phyloP scores from a whole-genome alignment of 768 basidiomycete genomes.

The Psilocybe tampanensis region DNA sequence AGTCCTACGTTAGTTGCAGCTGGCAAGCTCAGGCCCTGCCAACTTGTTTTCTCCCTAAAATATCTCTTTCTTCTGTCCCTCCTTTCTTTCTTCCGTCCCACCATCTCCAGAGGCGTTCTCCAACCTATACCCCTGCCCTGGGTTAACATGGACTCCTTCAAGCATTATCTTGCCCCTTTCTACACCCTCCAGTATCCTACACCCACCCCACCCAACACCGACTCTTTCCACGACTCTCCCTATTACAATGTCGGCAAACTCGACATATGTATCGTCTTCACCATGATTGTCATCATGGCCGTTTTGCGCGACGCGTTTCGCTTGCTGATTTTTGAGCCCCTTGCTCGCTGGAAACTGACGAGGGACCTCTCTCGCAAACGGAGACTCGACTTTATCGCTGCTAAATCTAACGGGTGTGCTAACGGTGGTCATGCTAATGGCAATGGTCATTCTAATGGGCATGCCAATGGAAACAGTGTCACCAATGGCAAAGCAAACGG shows the following conservation, averaged over 20 bases:
- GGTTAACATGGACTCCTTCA: slow-evolving; percentile 15
- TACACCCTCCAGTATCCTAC: slow-evolving; percentile 74
- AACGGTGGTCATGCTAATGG: slow-evolving; percentile 30
- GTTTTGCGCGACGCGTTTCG: slow-evolving; percentile 79
- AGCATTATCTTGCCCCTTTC: slow-evolving; percentile 63
- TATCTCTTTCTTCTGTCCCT: neutral
- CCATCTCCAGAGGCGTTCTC: neutral
- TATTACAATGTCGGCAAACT: slow-evolving; percentile 76
- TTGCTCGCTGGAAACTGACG: slow-evolving; percentile 76
- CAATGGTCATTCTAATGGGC: slow-evolving; percentile 26
- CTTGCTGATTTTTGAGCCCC: slow-evolving; percentile 74
- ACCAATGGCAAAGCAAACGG: slow-evolving; percentile 30
- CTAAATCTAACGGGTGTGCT: slow-evolving; percentile 22
- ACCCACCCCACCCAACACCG: slow-evolving; percentile 53
- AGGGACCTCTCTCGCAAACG: slow-evolving; percentile 45
- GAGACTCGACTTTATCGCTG: slow-evolving; percentile 17
- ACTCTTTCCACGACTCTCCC: slow-evolving; percentile 70
- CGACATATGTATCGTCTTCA: slow-evolving; percentile 79
- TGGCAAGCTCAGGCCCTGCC: slow-evolving; percentile 11
- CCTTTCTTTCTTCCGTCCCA: slow-evolving; percentile 8
- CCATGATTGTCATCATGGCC: slow-evolving; percentile 89
- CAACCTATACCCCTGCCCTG: slow-evolving; percentile 1
- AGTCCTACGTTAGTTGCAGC: slow-evolving; percentile 11
- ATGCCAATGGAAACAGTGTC: slow-evolving; percentile 19
- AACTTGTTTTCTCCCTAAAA: neutral